These are phyloP conservation scores for Ogataea kodamae DNA, from an alignment of 805 yeast species.

Conservation along the genomic window DNA sequence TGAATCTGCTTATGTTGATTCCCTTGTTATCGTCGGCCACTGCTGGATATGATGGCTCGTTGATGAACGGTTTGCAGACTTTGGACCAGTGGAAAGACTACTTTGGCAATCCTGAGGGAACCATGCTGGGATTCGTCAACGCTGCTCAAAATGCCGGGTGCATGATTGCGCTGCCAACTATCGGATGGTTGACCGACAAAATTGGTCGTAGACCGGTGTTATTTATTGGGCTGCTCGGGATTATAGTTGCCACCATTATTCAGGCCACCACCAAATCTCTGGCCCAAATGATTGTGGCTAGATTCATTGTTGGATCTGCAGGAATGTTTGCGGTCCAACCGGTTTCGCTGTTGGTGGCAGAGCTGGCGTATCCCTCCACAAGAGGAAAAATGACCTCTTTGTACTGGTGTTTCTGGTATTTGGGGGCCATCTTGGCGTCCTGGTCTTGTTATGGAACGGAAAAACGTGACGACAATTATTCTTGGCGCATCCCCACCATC, in stretches of 20 bases:
- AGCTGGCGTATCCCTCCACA: constrained; percentile 46
- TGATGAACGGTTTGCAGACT: constrained; percentile 46
- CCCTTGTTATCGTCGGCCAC: constrained; percentile 36
- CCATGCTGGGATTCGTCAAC: constrained; percentile 34
- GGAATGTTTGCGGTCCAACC: constrained; percentile 39
- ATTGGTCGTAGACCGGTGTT: constrained; percentile 61
- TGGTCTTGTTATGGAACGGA: constrained; percentile 45
- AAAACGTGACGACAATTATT: constrained; percentile 32
- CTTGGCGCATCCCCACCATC: constrained; percentile 55
- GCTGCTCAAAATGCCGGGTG: constrained; percentile 39
- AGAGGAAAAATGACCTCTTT: constrained; percentile 41
- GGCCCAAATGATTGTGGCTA: constrained; percentile 39
- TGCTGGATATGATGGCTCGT: constrained; percentile 40
- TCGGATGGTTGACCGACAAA: constrained; percentile 39
- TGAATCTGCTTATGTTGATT: constrained; percentile 38
- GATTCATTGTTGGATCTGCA: constrained; percentile 50
- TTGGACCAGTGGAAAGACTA: constrained; percentile 36
- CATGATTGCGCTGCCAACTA: constrained; percentile 27
- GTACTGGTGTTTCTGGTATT: constrained; percentile 45
- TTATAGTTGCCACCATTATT: constrained; percentile 52
- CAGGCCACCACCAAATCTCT: constrained; percentile 41
- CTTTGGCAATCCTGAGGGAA: constrained; percentile 33
- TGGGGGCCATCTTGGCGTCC: constrained; percentile 45
- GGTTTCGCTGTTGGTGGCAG: constrained; percentile 49
- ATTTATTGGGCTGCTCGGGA: constrained; percentile 47